Conservation (phyloP, 371 early-diverging fungal species). For the Rhizopus sp. region DNA sequence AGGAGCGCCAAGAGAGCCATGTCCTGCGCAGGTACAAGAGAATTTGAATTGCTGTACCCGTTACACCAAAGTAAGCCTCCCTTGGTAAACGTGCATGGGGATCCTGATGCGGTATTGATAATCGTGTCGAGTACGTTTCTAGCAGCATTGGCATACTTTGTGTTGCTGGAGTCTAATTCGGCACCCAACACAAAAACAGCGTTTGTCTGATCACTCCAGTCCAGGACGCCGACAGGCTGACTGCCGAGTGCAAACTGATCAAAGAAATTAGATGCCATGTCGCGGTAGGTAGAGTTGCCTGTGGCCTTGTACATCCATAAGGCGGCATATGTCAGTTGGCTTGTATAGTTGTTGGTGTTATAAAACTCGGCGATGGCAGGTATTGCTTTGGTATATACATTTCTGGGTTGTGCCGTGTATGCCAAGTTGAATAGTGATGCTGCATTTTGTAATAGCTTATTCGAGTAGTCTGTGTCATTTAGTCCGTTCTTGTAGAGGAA, state of each 20-base stretch:
- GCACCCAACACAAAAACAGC: constrained; percentile 59
- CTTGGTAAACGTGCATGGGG: constrained; percentile 48
- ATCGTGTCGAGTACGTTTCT: constrained; percentile 36
- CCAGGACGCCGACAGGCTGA: constrained; percentile 30
- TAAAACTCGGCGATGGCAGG: constrained; percentile 44
- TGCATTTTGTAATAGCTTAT: constrained; percentile 27
- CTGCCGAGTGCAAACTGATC: constrained; percentile 30
- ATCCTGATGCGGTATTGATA: constrained; percentile 26
- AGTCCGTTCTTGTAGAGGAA: constrained; percentile 53
- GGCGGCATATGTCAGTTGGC: constrained; percentile 61
- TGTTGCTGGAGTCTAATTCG: constrained; percentile 36
- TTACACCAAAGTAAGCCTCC: constrained; percentile 61
- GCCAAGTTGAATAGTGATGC: constrained; percentile 54
- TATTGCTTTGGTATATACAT: constrained; percentile 52
- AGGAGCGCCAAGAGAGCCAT: constrained; percentile 45
- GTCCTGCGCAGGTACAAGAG: constrained; percentile 51
- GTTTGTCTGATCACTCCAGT: constrained; percentile 58
- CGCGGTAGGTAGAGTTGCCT: constrained; percentile 42
- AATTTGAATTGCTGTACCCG: constrained; percentile 49
- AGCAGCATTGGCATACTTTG: constrained; percentile 43
- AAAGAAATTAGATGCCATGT: constrained; percentile 54
- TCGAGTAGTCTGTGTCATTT: constrained; percentile 54
- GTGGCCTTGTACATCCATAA: constrained; percentile 67
- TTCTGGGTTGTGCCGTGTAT: constrained; percentile 54
- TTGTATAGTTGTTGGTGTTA: constrained; percentile 43